Evolutionary conservation across 192 early-diverging fungal species (phyloP), one percentile per base, ranked within the genome.

Genomic region (Coemansia reversa): DNA sequence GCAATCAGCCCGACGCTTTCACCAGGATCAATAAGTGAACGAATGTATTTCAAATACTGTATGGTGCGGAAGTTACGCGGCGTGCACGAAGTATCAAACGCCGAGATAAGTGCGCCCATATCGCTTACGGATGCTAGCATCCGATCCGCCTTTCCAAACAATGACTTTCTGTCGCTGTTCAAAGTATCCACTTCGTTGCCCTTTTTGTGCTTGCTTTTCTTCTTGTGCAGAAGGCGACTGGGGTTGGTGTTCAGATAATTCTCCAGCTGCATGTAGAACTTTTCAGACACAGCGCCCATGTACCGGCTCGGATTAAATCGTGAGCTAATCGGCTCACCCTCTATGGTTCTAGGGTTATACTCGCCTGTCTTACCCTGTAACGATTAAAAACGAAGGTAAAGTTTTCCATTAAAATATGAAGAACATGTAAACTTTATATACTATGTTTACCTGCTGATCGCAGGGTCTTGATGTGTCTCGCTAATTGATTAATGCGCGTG

Each of bases 1-100:
- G 98, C 98, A 57, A 99, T 84, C 29, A 98, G 75, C 57, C 98
- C 98, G 62, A 99, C 98, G 52, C 93, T 90, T 78, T 99, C 98
- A 63, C 98, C 98, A 12, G 98, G 94, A 48, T 97, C 98, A 29
- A 94, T 95, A 20, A 98, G 85, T 62, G 91, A 90, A 66, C 92
- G 87, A 73, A 95, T 84, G 79, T 98, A 99, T 76, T 97, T 94
- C 55, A 98, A 85, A 49, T 97, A 85, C 94, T 96, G 95, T 51
- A 99, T 80, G 25, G 87, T 82, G 63, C 88, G 87, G 89, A 98
- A 99, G 74, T 92, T 91, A 39, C 78, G 83, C 64, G 85, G 81
- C 63, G 81, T 80, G 70, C 77, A 91, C 7, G 90, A 86, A 49
- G 83, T 69, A 55, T 82, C 84, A 24, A 73, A 81, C 49, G 89